These are phyloP conservation scores for Chlamydomonas urium DNA, from an alignment of 139 green algal genomes.

Conservation along the genomic window DNA sequence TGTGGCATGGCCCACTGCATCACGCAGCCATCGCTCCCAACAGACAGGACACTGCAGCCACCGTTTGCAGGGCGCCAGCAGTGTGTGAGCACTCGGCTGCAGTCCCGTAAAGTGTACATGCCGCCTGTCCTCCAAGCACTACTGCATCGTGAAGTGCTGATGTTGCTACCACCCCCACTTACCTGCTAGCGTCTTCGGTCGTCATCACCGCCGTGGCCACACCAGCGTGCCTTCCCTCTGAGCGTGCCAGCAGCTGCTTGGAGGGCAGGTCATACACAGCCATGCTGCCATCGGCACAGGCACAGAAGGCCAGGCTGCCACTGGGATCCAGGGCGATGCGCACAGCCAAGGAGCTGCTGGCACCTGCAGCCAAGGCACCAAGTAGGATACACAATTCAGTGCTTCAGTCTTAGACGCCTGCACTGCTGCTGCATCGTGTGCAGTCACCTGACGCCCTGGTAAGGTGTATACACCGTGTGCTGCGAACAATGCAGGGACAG, in stretches of 20 bases:
- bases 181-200: slow-evolving; percentile 5
- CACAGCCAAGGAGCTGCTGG: too few species aligned
- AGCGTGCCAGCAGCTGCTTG: slow-evolving; percentile 24
- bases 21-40: slow-evolving; percentile 48
- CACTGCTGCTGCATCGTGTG: too few species aligned
- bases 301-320: slow-evolving; percentile 28
- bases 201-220: slow-evolving; percentile 25
- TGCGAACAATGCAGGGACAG: too few species aligned
- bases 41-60: slow-evolving; percentile 22
- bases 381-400: too few species aligned
- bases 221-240: slow-evolving; percentile 30
- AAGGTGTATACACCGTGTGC: too few species aligned
- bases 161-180: neutral
- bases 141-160: neutral
- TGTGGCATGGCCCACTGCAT: slow-evolving; percentile 48
- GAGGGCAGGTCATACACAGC: slow-evolving; percentile 36
- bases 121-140: neutral
- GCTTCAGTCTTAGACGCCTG: too few species aligned
- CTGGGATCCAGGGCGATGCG: slow-evolving; percentile 37
- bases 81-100: neutral
- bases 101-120: too few species aligned
- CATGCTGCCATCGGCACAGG: slow-evolving; percentile 41
- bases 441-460: too few species aligned
- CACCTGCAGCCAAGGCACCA: too few species aligned
- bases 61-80: slow-evolving; percentile 8